phyloP scores from a whole-genome alignment of 257 asterid genomes.

The Capsicum pubescens region DNA sequence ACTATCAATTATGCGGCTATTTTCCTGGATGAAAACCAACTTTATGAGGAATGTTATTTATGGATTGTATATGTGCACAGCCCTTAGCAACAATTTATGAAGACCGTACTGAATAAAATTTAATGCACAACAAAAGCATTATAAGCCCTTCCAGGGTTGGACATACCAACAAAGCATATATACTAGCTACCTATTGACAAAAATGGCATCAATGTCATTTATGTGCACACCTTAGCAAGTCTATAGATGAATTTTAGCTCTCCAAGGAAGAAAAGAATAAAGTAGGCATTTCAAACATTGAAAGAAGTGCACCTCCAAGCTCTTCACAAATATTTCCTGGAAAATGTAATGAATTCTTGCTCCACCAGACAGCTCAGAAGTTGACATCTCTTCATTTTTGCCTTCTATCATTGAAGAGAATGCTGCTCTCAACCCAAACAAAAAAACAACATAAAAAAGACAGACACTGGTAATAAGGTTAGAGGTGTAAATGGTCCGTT shows the following conservation, averaged over 20 bases:
- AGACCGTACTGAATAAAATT: background rate
- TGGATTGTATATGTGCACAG: background rate
- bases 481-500: background rate
- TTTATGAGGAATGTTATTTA: background rate
- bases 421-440: slow-evolving; percentile 52
- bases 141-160: background rate
- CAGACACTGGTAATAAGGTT: background rate
- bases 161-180: background rate
- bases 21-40: background rate
- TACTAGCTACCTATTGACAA: background rate
- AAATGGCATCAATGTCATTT: background rate
- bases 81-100: background rate
- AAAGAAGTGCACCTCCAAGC: slow-evolving; percentile 77
- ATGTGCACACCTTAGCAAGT: slow-evolving; percentile 3
- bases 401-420: slow-evolving; percentile 93
- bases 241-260: background rate
- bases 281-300: slow-evolving; percentile 26
- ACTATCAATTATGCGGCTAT: background rate
- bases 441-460: background rate
- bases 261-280: slow-evolving; percentile 27
- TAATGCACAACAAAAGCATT: background rate
- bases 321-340: slow-evolving; percentile 81
- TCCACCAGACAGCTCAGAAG: slow-evolving; percentile 93
- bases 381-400: slow-evolving; percentile 86
- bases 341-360: slow-evolving; percentile 96